phyloP scores from a whole-genome alignment of 2,329 filamentous ascomycete species.

The Parastagonospora avenae region DNA sequence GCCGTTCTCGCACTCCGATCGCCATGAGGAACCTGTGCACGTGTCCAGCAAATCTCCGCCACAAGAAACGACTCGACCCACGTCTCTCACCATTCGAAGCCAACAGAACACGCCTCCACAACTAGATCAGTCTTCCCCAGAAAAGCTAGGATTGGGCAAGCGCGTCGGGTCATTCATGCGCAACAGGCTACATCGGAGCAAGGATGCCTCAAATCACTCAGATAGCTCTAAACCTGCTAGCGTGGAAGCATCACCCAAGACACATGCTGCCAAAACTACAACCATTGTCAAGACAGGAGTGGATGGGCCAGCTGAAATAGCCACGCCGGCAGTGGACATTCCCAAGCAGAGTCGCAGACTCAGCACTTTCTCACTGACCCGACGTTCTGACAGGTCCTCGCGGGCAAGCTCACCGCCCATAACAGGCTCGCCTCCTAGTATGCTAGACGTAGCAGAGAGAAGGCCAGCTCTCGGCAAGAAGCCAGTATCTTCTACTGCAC shows the following conservation, averaged over 20 bases:
- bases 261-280: conserved; percentile 15
- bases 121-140: conserved; percentile 16
- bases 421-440: conserved; percentile 45
- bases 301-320: conserved; percentile 30
- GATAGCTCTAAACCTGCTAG: conserved; percentile 2
- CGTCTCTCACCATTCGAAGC: not conserved
- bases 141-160: conserved; percentile 36
- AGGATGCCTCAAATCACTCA: conserved; percentile 7
- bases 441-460: conserved; percentile 18
- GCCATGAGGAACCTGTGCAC: conserved; percentile 31
- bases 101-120: conserved; percentile 3
- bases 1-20: conserved; percentile 36
- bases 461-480: conserved; percentile 21
- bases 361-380: conserved; percentile 47
- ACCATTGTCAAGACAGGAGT: conserved; percentile 37
- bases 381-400: conserved; percentile 45
- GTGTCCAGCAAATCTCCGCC: conserved; percentile 15
- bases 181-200: conserved; percentile 27
- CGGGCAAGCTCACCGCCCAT: conserved; percentile 44
- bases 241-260: conserved; percentile 5
- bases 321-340: conserved; percentile 29
- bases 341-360: conserved; percentile 34
- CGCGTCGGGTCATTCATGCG: conserved; percentile 42
- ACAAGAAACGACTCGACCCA: conserved; percentile 3
- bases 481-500: conserved; percentile 34